Percentiles rank a stretch among this genome's conserved stretches.
Conservation (phyloP, 768 basidiomycete species). For the Gloeostereum incarnatum region DNA sequence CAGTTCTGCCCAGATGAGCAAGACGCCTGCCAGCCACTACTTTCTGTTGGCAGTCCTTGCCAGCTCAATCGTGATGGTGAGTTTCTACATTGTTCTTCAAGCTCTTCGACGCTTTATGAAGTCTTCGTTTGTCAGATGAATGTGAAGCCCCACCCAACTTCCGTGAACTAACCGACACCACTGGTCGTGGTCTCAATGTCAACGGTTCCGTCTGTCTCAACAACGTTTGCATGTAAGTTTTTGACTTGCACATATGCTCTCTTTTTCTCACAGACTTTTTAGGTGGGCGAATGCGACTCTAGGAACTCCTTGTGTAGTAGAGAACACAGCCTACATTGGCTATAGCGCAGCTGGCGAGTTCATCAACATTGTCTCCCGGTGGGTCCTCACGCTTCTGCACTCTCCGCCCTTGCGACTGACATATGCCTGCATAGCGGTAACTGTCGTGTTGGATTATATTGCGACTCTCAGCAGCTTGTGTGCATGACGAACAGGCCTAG, state of each 20-base stretch:
- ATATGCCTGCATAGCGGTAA: slow-evolving; percentile 40
- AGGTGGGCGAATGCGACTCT: slow-evolving; percentile 77
- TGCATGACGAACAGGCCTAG: slow-evolving; percentile 45
- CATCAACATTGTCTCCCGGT: slow-evolving; percentile 79
- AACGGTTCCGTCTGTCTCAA: slow-evolving; percentile 84
- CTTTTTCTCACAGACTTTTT: slow-evolving; percentile 1
- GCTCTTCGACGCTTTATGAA: background rate
- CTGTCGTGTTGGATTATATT: slow-evolving; percentile 67
- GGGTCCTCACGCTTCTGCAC: slow-evolving; percentile 8
- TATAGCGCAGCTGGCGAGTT: slow-evolving; percentile 51
- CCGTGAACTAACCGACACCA: slow-evolving; percentile 50
- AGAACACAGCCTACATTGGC: slow-evolving; percentile 74
- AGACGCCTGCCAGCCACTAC: slow-evolving; percentile 50
- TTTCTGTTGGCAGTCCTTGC: slow-evolving; percentile 58
- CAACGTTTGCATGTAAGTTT: slow-evolving; percentile 68
- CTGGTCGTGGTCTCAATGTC: slow-evolving; percentile 59
- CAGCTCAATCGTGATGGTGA: slow-evolving; percentile 89
- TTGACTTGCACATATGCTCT: background rate
- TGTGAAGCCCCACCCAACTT: slow-evolving; percentile 64
- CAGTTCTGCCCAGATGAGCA: slow-evolving; percentile 84
- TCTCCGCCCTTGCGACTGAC: background rate
- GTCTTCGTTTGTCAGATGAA: slow-evolving; percentile 43
- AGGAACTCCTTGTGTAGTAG: slow-evolving; percentile 53
- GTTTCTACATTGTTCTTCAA: slow-evolving; percentile 1
- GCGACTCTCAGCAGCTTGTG: slow-evolving; percentile 58